Percentiles rank a stretch among this genome's conserved stretches.
Conservation (phyloP, 768 basidiomycete genomes). For the Russula foetens region DNA sequence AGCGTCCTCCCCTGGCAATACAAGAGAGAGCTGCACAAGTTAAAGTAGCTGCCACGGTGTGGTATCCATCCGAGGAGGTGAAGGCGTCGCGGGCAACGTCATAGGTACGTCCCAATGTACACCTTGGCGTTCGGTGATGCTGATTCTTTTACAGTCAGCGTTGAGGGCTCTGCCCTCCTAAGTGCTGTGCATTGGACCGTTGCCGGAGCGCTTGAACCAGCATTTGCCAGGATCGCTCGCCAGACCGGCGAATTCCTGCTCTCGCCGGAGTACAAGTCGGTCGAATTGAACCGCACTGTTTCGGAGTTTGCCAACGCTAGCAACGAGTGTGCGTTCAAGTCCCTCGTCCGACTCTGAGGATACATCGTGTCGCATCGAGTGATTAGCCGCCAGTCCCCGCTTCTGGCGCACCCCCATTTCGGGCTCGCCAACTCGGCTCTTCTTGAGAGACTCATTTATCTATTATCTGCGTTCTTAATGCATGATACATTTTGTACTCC, state of each 20-base stretch:
- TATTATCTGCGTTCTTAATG: too few species aligned
- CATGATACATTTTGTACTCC: too few species aligned
- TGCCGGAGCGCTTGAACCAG: background rate
- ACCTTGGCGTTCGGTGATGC: too few species aligned
- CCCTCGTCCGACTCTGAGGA: background rate
- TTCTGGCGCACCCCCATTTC: too few species aligned
- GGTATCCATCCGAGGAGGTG: background rate
- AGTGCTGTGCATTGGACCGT: slow-evolving; percentile 5
- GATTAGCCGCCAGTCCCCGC: background rate
- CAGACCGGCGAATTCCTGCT: background rate
- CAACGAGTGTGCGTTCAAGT: background rate
- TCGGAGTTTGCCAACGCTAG: background rate
- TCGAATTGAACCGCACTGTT: background rate
- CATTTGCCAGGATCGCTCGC: background rate
- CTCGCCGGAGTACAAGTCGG: background rate
- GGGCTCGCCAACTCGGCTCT: too few species aligned
- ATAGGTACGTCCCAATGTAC: background rate
- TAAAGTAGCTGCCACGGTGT: background rate
- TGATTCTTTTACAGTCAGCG: background rate
- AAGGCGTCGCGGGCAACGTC: background rate
- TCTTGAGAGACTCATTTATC: too few species aligned
- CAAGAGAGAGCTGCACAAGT: background rate
- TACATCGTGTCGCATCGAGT: too few species aligned
- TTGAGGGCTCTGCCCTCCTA: slow-evolving; percentile 1
- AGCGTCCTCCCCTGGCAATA: background rate